These are phyloP conservation scores for Hysterangium stoloniferum DNA, from an alignment of 768 basidiomycete genomes.

Conservation along the genomic window DNA sequence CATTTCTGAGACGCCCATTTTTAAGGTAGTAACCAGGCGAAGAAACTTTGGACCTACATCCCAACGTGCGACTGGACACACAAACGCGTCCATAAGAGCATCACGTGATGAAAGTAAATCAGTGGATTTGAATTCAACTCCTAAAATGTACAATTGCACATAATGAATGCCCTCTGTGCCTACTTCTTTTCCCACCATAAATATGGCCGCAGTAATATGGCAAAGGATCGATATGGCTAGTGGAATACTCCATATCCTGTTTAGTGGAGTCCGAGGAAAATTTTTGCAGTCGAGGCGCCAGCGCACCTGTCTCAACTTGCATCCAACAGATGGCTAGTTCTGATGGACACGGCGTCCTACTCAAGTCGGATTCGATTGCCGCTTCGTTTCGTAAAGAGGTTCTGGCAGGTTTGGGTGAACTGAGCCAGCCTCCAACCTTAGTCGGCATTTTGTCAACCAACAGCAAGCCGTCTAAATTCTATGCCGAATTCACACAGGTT, in stretches of 20 bases:
- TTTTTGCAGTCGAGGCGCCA: not conserved
- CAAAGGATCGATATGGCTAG: too few species aligned
- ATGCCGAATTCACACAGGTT: conserved; percentile 75
- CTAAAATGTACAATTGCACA: too few species aligned
- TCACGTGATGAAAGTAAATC: not conserved
- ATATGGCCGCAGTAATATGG: too few species aligned
- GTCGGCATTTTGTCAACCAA: conserved; percentile 89
- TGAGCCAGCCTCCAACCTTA: conserved; percentile 53
- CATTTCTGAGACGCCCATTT: not conserved
- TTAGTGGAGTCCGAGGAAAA: not conserved
- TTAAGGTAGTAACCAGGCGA: not conserved
- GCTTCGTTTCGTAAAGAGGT: conserved; percentile 66
- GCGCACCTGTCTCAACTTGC: not conserved
- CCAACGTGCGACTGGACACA: not conserved
- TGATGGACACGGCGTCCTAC: conserved; percentile 40
- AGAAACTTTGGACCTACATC: conserved; percentile 10
- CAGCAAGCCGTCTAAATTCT: conserved; percentile 69
- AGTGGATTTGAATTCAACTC: too few species aligned
- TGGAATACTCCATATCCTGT: too few species aligned
- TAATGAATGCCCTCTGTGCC: too few species aligned
- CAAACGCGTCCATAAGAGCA: not conserved
- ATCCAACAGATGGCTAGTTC: conserved; percentile 6
- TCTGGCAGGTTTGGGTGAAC: conserved; percentile 33
- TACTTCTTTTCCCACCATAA: too few species aligned
- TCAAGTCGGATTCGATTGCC: conserved; percentile 74